Evolutionary conservation across 192 early-diverging fungal species (phyloP).

Genomic region (Umbelopsis isabellina): DNA sequence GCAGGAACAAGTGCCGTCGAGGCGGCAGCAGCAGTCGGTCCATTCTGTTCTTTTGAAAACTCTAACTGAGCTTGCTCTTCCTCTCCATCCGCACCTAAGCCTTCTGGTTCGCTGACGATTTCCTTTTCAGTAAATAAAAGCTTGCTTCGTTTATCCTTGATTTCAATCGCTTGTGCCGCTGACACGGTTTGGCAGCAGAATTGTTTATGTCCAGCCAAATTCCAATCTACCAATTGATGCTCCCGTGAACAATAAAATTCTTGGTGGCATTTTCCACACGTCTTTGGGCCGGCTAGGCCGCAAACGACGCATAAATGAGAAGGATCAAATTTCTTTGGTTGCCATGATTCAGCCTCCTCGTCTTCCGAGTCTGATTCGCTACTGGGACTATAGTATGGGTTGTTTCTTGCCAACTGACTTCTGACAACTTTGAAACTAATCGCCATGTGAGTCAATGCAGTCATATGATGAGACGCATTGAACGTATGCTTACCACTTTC

Average conservation of each 20-base stretch:
- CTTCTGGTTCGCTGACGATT: constrained; percentile 71
- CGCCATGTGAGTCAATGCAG: background rate
- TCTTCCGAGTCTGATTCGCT: constrained; percentile 41
- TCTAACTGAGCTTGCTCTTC: constrained; percentile 49
- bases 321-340: constrained; percentile 26
- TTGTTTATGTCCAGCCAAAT: constrained; percentile 67
- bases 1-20: constrained; percentile 48
- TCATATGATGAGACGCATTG: background rate
- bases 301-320: constrained; percentile 67
- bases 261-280: constrained; percentile 76
- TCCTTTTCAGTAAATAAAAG: constrained; percentile 64
- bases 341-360: constrained; percentile 39
- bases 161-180: constrained; percentile 23
- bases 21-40: background rate
- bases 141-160: constrained; percentile 35
- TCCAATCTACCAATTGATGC: constrained; percentile 90
- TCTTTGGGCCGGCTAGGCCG: constrained; percentile 69
- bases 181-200: constrained; percentile 45
- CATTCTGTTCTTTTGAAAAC: constrained; percentile 24
- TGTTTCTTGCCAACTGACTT: constrained; percentile 75
- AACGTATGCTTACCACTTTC: constrained; percentile 46
- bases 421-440: constrained; percentile 84
- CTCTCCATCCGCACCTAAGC: constrained; percentile 46
- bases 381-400: constrained; percentile 61
- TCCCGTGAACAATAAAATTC: constrained; percentile 81